Evolutionary conservation across 2,329 filamentous ascomycete genomes (phyloP).

Genomic region (Ilyonectria sp.): DNA sequence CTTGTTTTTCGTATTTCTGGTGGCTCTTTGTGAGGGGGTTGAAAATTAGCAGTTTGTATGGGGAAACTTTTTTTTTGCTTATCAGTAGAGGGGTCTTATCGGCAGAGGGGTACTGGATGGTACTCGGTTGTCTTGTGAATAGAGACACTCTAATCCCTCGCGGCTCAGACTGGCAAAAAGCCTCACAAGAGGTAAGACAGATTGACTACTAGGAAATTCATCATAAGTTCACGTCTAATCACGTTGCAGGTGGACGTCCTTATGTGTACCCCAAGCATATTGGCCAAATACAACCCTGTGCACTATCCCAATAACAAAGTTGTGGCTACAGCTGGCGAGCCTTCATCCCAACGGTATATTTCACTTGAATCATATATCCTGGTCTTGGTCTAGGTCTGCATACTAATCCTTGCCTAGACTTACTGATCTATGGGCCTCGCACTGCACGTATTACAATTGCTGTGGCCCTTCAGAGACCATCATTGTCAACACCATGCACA

Average conservation of each 20-base stretch:
- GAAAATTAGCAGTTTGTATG: too few relatives aligned
- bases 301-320: slow-evolving; percentile 66
- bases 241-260: slow-evolving; percentile 62
- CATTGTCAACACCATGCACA: slow-evolving; percentile 68
- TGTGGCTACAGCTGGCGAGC: slow-evolving; percentile 69
- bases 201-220: background rate
- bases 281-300: slow-evolving; percentile 63
- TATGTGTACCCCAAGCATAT: slow-evolving; percentile 69
- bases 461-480: slow-evolving; percentile 74
- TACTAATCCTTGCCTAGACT: slow-evolving; percentile 48
- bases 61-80: too few relatives aligned
- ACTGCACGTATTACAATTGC: slow-evolving; percentile 66
- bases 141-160: slow-evolving; percentile 69
- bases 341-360: slow-evolving; percentile 60
- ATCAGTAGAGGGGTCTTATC: too few relatives aligned
- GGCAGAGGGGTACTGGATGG: too few relatives aligned
- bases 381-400: accelerated
- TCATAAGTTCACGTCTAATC: slow-evolving; percentile 4
- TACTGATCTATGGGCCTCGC: slow-evolving; percentile 68
- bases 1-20: too few relatives aligned
- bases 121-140: slow-evolving; percentile 68
- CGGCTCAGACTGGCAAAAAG: slow-evolving; percentile 64
- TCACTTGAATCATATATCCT: background rate
- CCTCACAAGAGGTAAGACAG: slow-evolving; percentile 58
- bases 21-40: too few relatives aligned